Percentiles rank a stretch among this genome's conserved stretches.
Evolutionary conservation across 495 filamentous ascomycete genomes (phyloP).

Genomic region (Pseudoneurospora amorphoporcata): DNA sequence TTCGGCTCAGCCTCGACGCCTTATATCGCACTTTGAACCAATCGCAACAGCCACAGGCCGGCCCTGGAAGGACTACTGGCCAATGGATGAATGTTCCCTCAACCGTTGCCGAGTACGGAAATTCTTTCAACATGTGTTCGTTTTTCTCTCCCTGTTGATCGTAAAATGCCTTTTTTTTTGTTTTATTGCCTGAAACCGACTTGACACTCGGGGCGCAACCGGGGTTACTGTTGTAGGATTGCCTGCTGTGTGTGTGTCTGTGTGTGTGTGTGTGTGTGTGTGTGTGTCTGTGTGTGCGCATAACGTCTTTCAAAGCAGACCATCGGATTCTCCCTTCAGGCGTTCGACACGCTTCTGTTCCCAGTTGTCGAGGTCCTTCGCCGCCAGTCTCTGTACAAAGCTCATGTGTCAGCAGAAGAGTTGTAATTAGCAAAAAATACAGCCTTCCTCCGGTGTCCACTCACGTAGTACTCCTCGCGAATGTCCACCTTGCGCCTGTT

Average conservation of each 20-base stretch:
- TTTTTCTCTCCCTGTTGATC: not conserved
- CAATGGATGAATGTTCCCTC: not conserved
- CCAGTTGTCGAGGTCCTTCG: slow-evolving; percentile 91
- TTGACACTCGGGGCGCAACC: not conserved
- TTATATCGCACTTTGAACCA: not conserved
- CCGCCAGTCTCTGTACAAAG: slow-evolving; percentile 59
- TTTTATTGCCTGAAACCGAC: not conserved
- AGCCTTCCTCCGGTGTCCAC: slow-evolving; percentile 19
- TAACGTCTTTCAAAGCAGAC: slow-evolving; percentile 48
- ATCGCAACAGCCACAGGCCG: not conserved
- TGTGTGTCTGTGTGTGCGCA: not conserved
- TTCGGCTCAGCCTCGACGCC: not conserved
- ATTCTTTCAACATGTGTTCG: not conserved
- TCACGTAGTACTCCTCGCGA: slow-evolving; percentile 89
- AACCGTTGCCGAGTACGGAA: not conserved
- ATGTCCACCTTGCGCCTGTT: slow-evolving; percentile 63
- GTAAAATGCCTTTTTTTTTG: not conserved
- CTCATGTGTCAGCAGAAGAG: not conserved
- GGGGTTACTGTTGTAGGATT: not conserved
- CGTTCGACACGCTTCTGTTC: slow-evolving; percentile 88
- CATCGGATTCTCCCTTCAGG: slow-evolving; percentile 81
- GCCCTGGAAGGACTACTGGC: not conserved
- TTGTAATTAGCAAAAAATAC: not conserved
- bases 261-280: not conserved
- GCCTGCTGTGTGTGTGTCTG: not conserved